Base-by-base conservation (phyloP, 805 yeast species). In the Candida silvatica region DNA sequence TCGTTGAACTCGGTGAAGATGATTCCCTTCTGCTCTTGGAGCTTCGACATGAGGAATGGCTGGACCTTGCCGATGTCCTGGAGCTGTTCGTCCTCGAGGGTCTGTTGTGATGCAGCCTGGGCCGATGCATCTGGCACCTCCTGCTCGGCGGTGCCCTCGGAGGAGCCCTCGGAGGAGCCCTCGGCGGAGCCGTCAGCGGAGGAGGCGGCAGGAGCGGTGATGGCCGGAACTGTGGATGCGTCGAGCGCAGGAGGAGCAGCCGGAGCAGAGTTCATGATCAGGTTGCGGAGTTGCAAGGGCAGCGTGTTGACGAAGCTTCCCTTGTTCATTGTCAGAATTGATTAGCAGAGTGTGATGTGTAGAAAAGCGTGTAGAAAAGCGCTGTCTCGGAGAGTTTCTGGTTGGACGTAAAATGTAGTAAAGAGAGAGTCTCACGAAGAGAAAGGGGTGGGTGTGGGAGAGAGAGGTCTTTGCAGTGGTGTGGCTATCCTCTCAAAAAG, bases 1-100 rank as follows among this genome's bases (percentile, higher is more conserved):
- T 46, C 51, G 27, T 41, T 40, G 20, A 38, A 40, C 32, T 52
- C 51, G 1, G 56, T 48, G 30, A 47, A 51, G 8, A 51, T 41
- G 8, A 52, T 42, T 4, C 57, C 57, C 28, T 48, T 52, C 31
- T 46, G 51, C 20, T 42, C 42, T 3, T 32, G 17, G 15, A 52
- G 35, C 24, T 38, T 45, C 6, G 38, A 37, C 15, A 44, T 27
- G 2, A 47, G 24, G 14, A 34, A 35, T 5, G 35, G 40, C 24
- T 37, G 32, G 8, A 41, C 42, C 17, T 37, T 34, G 12, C 17
- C 15, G 24, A 33, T n/a, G n/a, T n/a, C 6, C 31, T 12, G 15
- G 7, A n/a, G 8, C 8, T n/a, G 29, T n/a, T 27, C 17, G 11
- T 29, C 8, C 9, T 9, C 20, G 31, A 6, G 31, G 7, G 7